Conservation (phyloP, 179 eudicot species). For the Amaranthus tricolor region DNA sequence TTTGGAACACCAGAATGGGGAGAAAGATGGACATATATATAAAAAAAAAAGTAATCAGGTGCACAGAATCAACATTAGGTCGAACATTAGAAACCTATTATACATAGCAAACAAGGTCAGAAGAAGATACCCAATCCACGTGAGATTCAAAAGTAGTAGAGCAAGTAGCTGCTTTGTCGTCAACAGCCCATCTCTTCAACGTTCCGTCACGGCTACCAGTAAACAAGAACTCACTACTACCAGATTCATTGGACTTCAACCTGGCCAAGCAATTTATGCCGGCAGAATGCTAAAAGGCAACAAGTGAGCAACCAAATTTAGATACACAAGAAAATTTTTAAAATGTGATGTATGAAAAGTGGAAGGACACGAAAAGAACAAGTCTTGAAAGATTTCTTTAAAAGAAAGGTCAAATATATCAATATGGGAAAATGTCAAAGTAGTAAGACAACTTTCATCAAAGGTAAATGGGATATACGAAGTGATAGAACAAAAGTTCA, state of each 20-base stretch:
- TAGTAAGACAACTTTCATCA: background rate
- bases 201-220: slow-evolving; percentile 99
- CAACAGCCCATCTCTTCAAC: slow-evolving; percentile 83
- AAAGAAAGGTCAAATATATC: background rate
- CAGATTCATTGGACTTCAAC: slow-evolving; percentile 56
- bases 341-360: background rate
- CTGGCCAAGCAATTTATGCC: slow-evolving; percentile 90
- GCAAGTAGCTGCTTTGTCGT: slow-evolving; percentile 66
- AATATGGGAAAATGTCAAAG: background rate
- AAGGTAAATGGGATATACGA: background rate
- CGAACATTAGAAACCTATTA: background rate
- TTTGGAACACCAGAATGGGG: background rate
- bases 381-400: background rate
- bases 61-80: background rate
- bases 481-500: background rate
- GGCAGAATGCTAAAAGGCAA: slow-evolving; percentile 76
- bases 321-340: background rate
- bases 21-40: background rate
- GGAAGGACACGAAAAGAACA: background rate
- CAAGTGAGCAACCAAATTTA: slow-evolving; percentile 8
- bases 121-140: slow-evolving; percentile 82
- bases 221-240: slow-evolving; percentile 55
- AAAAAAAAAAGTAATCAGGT: background rate
- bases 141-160: slow-evolving; percentile 97
- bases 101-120: slow-evolving; percentile 10